Evolutionary conservation across 768 basidiomycete genomes (phyloP).

Genomic region (Rhodotorula toruloides): DNA sequence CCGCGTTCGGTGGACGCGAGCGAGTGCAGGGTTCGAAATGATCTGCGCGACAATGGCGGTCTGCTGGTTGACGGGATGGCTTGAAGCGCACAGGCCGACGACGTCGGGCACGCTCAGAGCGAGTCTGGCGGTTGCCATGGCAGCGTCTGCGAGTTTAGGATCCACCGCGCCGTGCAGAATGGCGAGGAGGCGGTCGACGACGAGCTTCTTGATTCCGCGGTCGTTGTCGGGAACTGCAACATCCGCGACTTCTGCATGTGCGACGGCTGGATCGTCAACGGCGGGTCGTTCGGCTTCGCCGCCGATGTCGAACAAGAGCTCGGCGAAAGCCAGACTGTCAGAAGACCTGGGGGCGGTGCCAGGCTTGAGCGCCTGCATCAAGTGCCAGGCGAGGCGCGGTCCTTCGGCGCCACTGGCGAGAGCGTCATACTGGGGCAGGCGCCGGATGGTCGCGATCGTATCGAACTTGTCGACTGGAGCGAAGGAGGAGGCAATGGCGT

Average conservation of each 20-base stretch:
- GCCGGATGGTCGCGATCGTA: background rate
- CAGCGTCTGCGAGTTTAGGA: background rate
- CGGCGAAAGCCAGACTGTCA: conserved; percentile 28
- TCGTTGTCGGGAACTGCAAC: background rate
- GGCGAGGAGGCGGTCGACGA: conserved; percentile 3
- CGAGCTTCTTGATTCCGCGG: conserved; percentile 14
- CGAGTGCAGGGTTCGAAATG: too few relatives aligned
- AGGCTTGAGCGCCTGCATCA: conserved; percentile 11
- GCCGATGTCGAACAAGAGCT: conserved; percentile 17
- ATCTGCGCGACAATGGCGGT: background rate
- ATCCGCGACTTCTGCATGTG: background rate
- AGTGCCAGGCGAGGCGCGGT: conserved; percentile 10
- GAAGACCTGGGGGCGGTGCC: background rate
- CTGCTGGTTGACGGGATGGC: background rate
- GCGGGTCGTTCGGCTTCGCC: conserved; percentile 11
- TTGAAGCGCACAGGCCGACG: background rate
- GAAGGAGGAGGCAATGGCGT: conserved; percentile 24
- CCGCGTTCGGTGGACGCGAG: background rate
- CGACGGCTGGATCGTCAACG: conserved; percentile 1
- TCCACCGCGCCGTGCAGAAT: background rate
- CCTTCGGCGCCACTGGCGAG: background rate
- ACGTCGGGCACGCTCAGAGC: conserved; percentile 11
- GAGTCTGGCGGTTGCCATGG: conserved; percentile 9
- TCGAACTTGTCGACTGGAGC: conserved; percentile 22
- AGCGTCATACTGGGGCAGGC: background rate